Percentiles rank a stretch among this genome's conserved stretches.
Evolutionary conservation across 306 rosid species (phyloP).

Genomic region (Prunus dulcis): DNA sequence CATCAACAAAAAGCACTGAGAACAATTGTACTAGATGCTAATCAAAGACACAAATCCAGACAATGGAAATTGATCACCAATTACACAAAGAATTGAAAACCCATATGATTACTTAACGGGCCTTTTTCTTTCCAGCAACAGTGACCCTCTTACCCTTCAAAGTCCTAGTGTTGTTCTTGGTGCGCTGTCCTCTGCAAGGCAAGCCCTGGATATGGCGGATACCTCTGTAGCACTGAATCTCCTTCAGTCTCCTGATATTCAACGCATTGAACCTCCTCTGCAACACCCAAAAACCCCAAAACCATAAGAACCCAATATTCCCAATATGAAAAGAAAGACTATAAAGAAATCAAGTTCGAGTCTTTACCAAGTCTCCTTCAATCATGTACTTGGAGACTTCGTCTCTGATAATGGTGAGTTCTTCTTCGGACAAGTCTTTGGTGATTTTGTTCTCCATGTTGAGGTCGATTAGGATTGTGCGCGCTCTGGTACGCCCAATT

Average conservation of each 20-base stretch:
- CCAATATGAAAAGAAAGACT: background rate
- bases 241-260: conserved; percentile 82
- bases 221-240: conserved; percentile 93
- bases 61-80: background rate
- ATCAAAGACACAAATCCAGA: background rate
- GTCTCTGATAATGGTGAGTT: conserved; percentile 68
- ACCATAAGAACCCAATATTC: background rate
- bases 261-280: conserved; percentile 88
- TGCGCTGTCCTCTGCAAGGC: conserved; percentile 93
- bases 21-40: background rate
- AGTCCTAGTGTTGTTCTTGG: conserved; percentile 90
- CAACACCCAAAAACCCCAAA: conserved; percentile 6
- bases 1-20: background rate
- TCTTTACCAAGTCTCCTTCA: conserved; percentile 85
- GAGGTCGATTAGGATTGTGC: conserved; percentile 60
- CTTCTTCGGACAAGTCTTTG: conserved; percentile 75
- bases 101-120: conserved; percentile 17
- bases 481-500: conserved; percentile 69
- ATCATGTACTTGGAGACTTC: conserved; percentile 82
- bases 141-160: conserved; percentile 90
- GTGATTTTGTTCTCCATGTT: conserved; percentile 79
- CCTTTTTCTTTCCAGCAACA: conserved; percentile 87
- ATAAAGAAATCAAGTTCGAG: background rate
- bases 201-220: conserved; percentile 83
- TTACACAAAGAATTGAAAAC: background rate